Conservation (phyloP, 495 filamentous ascomycete genomes). For the Cairneyella variabilis region DNA sequence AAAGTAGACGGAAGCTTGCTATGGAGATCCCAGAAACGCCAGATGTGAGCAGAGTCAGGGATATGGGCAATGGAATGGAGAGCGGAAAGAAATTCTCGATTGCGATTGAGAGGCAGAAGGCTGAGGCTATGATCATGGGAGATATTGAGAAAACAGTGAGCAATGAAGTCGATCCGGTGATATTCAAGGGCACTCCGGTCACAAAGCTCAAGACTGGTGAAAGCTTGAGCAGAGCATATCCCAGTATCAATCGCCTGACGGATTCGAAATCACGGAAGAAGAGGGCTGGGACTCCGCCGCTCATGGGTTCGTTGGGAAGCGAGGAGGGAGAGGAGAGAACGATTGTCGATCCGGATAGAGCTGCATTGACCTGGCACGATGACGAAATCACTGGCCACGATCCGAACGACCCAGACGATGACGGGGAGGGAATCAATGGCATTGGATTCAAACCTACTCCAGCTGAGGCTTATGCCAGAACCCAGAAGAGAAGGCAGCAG, state of each 20-base stretch:
- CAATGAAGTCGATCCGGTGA: constrained; percentile 19
- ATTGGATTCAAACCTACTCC: constrained; percentile 89
- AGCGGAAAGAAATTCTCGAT: constrained; percentile 12
- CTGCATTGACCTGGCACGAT: constrained; percentile 74
- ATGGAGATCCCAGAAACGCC: constrained; percentile 23
- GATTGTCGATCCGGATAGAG: constrained; percentile 46
- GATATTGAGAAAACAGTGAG: constrained; percentile 17
- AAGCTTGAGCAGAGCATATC: constrained; percentile 29
- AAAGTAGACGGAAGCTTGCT: background rate
- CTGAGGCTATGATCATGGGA: constrained; percentile 29
- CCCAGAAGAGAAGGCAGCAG: constrained; percentile 74
- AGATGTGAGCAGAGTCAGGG: background rate
- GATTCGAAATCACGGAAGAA: constrained; percentile 38
- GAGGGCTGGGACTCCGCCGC: constrained; percentile 41
- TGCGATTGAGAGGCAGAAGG: constrained; percentile 4
- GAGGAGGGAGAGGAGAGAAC: constrained; percentile 8
- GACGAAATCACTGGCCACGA: constrained; percentile 81
- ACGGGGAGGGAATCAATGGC: constrained; percentile 81
- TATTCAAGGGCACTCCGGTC: constrained; percentile 14
- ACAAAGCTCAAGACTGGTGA: constrained; percentile 1
- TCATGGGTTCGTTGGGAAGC: background rate
- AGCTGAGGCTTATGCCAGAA: constrained; percentile 71
- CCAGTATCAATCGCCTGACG: constrained; percentile 34
- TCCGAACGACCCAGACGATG: constrained; percentile 67
- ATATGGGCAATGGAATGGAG: background rate